phyloP scores from a whole-genome alignment of 164 flowering plant species.

The Echeveria elegans region DNA sequence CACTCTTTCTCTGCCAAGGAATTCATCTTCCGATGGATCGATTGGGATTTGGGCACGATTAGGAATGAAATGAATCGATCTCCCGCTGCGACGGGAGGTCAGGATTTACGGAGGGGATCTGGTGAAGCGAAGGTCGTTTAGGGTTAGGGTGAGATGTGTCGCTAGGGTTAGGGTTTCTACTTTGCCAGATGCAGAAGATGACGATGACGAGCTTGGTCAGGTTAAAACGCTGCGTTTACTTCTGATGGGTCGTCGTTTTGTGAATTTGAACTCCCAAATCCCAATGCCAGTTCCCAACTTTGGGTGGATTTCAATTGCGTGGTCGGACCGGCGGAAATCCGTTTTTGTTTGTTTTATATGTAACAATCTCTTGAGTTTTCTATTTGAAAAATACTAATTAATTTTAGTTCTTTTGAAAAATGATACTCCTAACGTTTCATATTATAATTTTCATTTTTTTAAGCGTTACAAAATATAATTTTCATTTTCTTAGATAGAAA shows the following conservation, averaged over 20 bases:
- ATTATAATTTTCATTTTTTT: no score
- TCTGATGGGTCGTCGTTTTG: background rate
- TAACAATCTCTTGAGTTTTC: no score
- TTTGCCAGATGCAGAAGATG: background rate
- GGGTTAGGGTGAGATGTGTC: background rate
- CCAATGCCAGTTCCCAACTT: no score
- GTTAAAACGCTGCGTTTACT: background rate
- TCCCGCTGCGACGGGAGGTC: background rate
- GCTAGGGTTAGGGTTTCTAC: background rate
- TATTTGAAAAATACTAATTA: no score
- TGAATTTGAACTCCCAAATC: background rate
- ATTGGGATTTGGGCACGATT: conserved; percentile 15
- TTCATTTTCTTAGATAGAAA: no score
- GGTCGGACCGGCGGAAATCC: no score
- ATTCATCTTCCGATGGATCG: background rate
- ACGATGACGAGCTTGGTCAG: background rate
- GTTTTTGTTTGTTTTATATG: no score
- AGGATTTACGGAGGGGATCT: background rate
- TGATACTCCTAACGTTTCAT: no score
- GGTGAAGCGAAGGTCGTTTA: background rate
- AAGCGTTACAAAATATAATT: no score
- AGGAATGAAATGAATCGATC: background rate
- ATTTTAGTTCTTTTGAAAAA: no score
- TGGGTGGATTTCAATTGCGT: no score
- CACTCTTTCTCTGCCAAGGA: background rate